Conservation (phyloP, 2,329 filamentous ascomycete genomes). For the Sporothrix euskadiensis region DNA sequence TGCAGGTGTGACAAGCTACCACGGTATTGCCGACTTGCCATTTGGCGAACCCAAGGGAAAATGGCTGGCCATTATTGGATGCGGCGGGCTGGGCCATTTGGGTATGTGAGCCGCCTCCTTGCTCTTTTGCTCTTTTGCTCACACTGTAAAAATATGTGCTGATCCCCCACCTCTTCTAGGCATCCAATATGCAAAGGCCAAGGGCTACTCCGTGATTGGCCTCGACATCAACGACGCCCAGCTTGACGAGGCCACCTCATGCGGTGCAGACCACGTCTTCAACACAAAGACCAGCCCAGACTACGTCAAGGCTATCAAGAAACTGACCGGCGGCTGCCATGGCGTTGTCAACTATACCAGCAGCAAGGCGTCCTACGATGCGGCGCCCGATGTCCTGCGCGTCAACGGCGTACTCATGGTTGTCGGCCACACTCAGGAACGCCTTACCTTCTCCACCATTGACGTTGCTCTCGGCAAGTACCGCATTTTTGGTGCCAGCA, state of each 20-base stretch:
- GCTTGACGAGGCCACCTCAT: slow-evolving; percentile 32
- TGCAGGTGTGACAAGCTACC: slow-evolving; percentile 37
- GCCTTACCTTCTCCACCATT: slow-evolving; percentile 26
- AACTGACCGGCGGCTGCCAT: slow-evolving; percentile 25
- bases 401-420: slow-evolving; percentile 25
- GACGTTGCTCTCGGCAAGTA: slow-evolving; percentile 28
- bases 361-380: slow-evolving; percentile 26
- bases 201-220: slow-evolving; percentile 35
- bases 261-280: slow-evolving; percentile 34
- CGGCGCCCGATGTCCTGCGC: slow-evolving; percentile 11
- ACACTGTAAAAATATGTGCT: neutral
- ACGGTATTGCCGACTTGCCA: slow-evolving; percentile 20
- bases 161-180: neutral
- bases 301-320: slow-evolving; percentile 27
- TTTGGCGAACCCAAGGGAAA: slow-evolving; percentile 26
- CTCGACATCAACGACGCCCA: slow-evolving; percentile 34
- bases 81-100: slow-evolving; percentile 36
- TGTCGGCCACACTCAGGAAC: slow-evolving; percentile 26
- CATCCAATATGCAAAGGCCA: slow-evolving; percentile 35
- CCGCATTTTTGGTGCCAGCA: slow-evolving; percentile 32
- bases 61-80: slow-evolving; percentile 36
- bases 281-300: slow-evolving; percentile 32
- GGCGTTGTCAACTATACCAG: slow-evolving; percentile 28
- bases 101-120: neutral
- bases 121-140: neutral